Conservation (phyloP, 257 asterid species). For the Solanum appendiculatum region DNA sequence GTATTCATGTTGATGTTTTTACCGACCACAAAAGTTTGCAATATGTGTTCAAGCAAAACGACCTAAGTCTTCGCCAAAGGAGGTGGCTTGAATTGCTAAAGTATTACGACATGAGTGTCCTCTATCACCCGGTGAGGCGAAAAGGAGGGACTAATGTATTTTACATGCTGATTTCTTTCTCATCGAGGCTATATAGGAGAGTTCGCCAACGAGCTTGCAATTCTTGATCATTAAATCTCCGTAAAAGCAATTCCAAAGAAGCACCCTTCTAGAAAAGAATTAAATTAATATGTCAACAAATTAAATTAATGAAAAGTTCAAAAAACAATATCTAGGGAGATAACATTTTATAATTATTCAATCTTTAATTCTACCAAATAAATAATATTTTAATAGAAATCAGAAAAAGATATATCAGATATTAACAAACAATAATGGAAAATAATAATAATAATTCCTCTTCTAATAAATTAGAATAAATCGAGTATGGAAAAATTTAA, state of each 20-base stretch:
- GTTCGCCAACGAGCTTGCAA: neutral
- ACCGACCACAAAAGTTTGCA: no score
- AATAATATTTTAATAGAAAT: neutral
- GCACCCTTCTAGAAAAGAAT: neutral
- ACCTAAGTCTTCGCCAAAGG: no score
- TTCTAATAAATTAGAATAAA: neutral
- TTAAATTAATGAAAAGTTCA: neutral
- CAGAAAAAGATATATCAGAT: neutral
- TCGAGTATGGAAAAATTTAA: neutral
- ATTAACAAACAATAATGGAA: neutral
- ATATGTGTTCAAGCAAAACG: no score
- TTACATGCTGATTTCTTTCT: no score
- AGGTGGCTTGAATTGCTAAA: no score
- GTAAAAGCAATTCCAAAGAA: neutral
- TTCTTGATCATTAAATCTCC: neutral
- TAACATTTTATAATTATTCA: neutral
- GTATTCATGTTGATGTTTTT: no score
- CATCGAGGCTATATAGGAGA: neutral
- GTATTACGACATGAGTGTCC: no score
- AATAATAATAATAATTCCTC: neutral
- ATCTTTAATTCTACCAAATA: neutral
- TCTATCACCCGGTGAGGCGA: no score
- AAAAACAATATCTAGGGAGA: neutral
- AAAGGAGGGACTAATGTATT: no score
- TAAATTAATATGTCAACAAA: neutral